These are phyloP conservation scores for Magnusiomyces fungicola DNA, from an alignment of 1,139 yeast species.

Conservation along the genomic window DNA sequence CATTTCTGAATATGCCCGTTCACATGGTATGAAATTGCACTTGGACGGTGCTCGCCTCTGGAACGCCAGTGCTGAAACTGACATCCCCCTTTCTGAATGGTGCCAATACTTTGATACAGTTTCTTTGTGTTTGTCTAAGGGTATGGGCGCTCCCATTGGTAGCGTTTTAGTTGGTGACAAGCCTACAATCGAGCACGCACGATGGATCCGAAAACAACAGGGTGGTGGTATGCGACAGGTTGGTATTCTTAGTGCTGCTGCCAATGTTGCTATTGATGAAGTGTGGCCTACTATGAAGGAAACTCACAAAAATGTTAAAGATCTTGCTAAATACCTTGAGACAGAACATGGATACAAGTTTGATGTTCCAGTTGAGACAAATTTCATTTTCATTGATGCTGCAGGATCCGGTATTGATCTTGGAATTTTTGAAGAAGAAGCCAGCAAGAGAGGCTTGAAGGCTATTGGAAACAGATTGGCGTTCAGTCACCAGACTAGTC, in stretches of 20 bases:
- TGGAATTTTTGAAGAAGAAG: conserved; percentile 47
- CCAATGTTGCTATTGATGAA: conserved; percentile 66
- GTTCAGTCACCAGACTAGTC: conserved; percentile 73
- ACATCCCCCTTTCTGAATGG: conserved; percentile 60
- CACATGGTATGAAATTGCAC: conserved; percentile 59
- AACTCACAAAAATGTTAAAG: conserved; percentile 65
- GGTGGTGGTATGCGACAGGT: conserved; percentile 95
- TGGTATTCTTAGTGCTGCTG: conserved; percentile 81
- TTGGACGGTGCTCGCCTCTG: conserved; percentile 95
- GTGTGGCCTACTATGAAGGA: conserved; percentile 53
- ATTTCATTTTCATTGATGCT: conserved; percentile 74
- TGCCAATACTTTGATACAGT: conserved; percentile 80
- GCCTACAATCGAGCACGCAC: conserved; percentile 59
- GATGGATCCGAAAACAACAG: conserved; percentile 84
- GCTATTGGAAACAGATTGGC: conserved; percentile 69
- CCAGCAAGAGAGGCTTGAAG: conserved; percentile 54
- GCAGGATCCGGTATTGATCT: conserved; percentile 54
- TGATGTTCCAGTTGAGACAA: conserved; percentile 76
- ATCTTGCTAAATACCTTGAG: conserved; percentile 53
- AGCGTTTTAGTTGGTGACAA: conserved; percentile 71
- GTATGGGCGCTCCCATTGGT: conserved; percentile 93
- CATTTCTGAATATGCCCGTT: conserved; percentile 65
- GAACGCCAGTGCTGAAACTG: conserved; percentile 79
- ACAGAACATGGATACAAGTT: conserved; percentile 45
- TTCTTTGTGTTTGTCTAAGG: conserved; percentile 82